Percentiles rank a stretch among this genome's conserved stretches.
Evolutionary conservation across 306 rosid species (phyloP).

Genomic region (Crataegus laevigata): DNA sequence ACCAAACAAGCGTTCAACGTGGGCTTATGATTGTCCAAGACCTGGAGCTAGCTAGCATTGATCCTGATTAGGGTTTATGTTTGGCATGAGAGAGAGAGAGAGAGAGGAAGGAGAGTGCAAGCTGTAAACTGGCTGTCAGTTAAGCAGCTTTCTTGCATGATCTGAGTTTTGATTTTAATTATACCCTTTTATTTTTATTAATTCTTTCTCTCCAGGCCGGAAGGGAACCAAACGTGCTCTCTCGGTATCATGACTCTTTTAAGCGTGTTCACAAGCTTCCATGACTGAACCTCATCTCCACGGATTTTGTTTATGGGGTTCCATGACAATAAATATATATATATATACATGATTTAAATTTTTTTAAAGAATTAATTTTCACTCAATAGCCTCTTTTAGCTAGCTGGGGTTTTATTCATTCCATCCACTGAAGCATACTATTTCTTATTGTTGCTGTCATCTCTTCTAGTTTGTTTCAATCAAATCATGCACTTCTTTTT

Average conservation of each 20-base stretch:
- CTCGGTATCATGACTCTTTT: conserved; percentile 51
- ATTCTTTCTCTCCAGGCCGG: neutral
- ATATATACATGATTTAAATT: too few relatives aligned
- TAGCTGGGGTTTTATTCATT: conserved; percentile 1
- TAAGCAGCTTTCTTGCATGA: conserved; percentile 96
- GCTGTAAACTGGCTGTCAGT: conserved; percentile 94
- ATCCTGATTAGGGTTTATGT: conserved; percentile 45
- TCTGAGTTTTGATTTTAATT: conserved; percentile 25
- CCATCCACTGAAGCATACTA: neutral
- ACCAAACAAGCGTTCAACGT: conserved; percentile 17
- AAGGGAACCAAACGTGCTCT: conserved; percentile 79
- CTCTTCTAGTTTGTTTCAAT: neutral
- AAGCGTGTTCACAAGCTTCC: conserved; percentile 53
- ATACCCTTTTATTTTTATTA: neutral
- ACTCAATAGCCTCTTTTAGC: neutral
- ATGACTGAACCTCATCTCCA: conserved; percentile 18
- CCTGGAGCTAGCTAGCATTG: neutral
- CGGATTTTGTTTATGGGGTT: conserved; percentile 36
- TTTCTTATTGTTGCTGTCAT: neutral
- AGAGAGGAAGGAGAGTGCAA: conserved; percentile 36
- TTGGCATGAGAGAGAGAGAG: conserved; percentile 32
- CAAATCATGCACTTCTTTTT: neutral
- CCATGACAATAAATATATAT: neutral
- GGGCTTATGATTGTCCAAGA: conserved; percentile 46
- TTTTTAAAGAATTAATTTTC: neutral